Base-by-base conservation (phyloP, 2,329 filamentous ascomycete species). In the Xylariaceae sp. region DNA sequence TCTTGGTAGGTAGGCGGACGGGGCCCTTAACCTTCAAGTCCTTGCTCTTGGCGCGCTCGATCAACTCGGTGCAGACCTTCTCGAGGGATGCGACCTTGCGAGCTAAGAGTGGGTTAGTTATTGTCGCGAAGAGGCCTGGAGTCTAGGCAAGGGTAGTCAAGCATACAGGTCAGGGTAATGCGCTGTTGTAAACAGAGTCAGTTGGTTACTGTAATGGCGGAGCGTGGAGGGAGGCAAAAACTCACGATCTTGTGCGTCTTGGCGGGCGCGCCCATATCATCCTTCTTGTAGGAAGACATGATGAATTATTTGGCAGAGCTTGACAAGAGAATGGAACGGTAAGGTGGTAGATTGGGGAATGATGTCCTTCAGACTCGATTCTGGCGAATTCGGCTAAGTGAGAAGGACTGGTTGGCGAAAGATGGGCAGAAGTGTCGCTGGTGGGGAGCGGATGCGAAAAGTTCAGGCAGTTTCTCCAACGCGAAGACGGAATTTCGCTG, bases 1-100 rank as follows among this genome's bases (percentile, higher is more conserved):
- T 88, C 85, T 96, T 95, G 78, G 90, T 96, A 63, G 93, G 89
- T 64, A 96, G 86, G 66, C 91, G 89, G 73, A 97, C 91, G 68
- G 91, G 49, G 66, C 93, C 91, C 86, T 97, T 97, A 78, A 95
- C 89, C 69, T 87, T 86, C 65, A 98, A 87, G 69, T 94, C 89
- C 90, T 98, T 98, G 79, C 78, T 83, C 81, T 95, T 95, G 67
- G 93, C 89, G 67, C 93, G 91, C 76, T 98, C 93, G 71, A 97
- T 90, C 70, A 98, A 87, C 79, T 97, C 93, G 67, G 83, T 78
- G 83, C 89, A 96, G 69, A 97, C 91, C 79, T 95, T 95, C 83
- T 97, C 93, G 67, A 97, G 88, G 60, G 89, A 83, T 67, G 84
- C 77, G 67, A 97, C 91, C 78, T 96, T 96, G 78, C 88, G 87